Evolutionary conservation across 306 rosid species (phyloP), one percentile per base, ranked within the genome.

Genomic region (Sicyos baderoa): DNA sequence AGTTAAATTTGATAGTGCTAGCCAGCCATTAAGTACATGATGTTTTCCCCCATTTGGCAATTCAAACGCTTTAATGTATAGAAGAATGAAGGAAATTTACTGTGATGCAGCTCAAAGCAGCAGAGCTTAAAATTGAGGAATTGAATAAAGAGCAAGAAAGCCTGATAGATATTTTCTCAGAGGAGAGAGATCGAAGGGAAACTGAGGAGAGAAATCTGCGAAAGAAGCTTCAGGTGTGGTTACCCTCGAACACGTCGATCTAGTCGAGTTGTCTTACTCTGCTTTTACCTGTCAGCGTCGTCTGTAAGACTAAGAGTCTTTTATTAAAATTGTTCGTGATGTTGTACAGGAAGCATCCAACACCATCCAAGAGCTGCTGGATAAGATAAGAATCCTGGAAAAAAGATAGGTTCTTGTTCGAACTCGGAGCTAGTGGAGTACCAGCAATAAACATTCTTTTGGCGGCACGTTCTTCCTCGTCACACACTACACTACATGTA

Each of bases 131-230:
- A 79, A 78, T 88, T 45, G 90, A 76, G 48, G 94, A 81, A 21
- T 44, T 88, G 83, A 94, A 79, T 80, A 80, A 61, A 74, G 97
- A 94, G 73, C 97, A 94, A 74, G 97, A 90, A 45, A 79, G 78
- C 64, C 74, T 94, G 12, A 86, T 88, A 13, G 91, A 87, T 53
- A 82, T 90, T 69, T 88, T 94, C 77, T 62, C 96, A 0, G 99
- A 88, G 76, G 99, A 94, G 75, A 84, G 95, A 81, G 92, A 90
- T 19, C 84, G 91, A 15, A 86, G 96, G 18, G 87, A 86, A 58
- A 47, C 63, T 5, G 95, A 83, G 81, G 99, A 88, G 77, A 78
- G 22, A 76, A 79, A 44, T 64, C 76, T 94, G 88, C 85, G 96
- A 74, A 80, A 76, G 76, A 90, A 85, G 86, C 82, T 84, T 27